Base-by-base conservation (phyloP, 2,329 filamentous ascomycete species). In the Aquanectria penicillioides region DNA sequence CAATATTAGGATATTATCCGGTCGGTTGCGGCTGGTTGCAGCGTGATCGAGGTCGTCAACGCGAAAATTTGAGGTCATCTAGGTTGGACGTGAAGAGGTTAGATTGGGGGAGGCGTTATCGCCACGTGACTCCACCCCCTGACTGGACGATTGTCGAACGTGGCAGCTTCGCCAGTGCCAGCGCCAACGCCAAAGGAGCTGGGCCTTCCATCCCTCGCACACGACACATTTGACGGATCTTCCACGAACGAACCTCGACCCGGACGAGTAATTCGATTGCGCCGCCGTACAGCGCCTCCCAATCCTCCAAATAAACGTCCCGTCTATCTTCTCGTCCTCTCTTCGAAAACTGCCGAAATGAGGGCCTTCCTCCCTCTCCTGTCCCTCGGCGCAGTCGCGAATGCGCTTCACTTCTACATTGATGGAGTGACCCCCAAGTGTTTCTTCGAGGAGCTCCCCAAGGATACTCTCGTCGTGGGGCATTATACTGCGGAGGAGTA, bases 391-490 rank as follows among this genome's bases (percentile, higher is more conserved):
- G 79, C 83, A 55, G 79, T 84, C 59, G 87, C 90, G 62, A 90
- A 93, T 74, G 93, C 94, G 55, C 86, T 99, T 58, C 94, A 97
- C 87, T 97, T 99, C 84, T 98, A 91, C 83, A 89, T 98, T 77
- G 93, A 98, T 75, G 92, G 91, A 71, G 85, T 86, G 46, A 81
- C 86, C 65, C 90, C 92, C 68, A 97, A 96, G 81, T 99, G 95
- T 81, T 99, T 99, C 87, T 97, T 91, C 80, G 95, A 99, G 81
- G 94, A 98, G 78, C 86, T 99, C 59, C 94, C 95, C 66, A 97
- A 98, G 83, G 94, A 97, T 77, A 98, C 95, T 12, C 82, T 99
- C 57, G 94, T 99, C 54, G 94, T 97, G 59, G 95, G 95, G 68
- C 90, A 95, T 79, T 99, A 94, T 83, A 87, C 85, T 53, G 92